phyloP scores from a whole-genome alignment of 768 basidiomycete genomes.

The Brasilioporus rufonigricans region DNA sequence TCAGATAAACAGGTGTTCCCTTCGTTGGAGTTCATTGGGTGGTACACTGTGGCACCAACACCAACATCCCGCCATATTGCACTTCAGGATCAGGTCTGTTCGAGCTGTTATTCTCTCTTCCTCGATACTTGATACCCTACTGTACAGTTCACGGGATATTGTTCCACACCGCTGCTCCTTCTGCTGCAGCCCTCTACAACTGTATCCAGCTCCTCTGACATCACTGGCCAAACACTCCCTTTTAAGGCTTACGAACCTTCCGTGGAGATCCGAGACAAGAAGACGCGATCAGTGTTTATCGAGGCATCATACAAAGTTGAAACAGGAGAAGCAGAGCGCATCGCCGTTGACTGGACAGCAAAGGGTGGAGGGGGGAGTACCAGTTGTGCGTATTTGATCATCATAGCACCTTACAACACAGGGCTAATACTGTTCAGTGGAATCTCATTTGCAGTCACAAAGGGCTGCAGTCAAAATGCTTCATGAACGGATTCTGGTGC shows the following conservation, averaged over 20 bases:
- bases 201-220: slow-evolving; percentile 43
- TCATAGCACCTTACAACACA: background rate
- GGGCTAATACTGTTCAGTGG: slow-evolving; percentile 51
- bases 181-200: slow-evolving; percentile 59
- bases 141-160: slow-evolving; percentile 74
- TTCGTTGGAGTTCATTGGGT: slow-evolving; percentile 94
- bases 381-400: slow-evolving; percentile 53
- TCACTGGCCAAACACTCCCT: slow-evolving; percentile 76
- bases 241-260: slow-evolving; percentile 93
- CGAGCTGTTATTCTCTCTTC: background rate
- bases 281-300: slow-evolving; percentile 75
- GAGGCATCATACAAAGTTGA: slow-evolving; percentile 87
- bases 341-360: slow-evolving; percentile 95
- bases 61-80: slow-evolving; percentile 75
- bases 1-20: slow-evolving; percentile 98
- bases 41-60: slow-evolving; percentile 86
- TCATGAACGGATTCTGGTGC: slow-evolving; percentile 81
- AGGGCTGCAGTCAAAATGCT: slow-evolving; percentile 96
- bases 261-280: slow-evolving; percentile 78
- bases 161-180: slow-evolving; percentile 87
- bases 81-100: slow-evolving; percentile 78
- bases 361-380: slow-evolving; percentile 81
- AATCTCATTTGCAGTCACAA: slow-evolving; percentile 88
- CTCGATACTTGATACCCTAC: background rate
- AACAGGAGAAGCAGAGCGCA: slow-evolving; percentile 97